phyloP scores from a whole-genome alignment of 257 asterid genomes.

The Fraxinus anomala region DNA sequence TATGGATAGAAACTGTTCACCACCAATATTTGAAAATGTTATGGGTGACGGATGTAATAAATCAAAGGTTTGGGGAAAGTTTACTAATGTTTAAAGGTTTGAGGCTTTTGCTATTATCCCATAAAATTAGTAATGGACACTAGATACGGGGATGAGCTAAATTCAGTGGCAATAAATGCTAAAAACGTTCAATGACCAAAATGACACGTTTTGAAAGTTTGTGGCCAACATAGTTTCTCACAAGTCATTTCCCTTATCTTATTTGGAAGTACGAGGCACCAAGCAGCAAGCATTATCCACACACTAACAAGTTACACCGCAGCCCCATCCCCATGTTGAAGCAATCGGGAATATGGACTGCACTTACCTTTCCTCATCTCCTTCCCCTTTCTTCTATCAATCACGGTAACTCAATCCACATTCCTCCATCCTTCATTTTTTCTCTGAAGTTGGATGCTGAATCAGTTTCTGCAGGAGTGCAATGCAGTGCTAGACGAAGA shows the following conservation, averaged over 20 bases:
- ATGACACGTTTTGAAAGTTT: neutral
- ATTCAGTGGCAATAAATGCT: too few relatives aligned
- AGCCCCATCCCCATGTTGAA: conserved; percentile 36
- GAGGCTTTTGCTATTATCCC: too few relatives aligned
- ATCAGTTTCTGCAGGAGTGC: neutral
- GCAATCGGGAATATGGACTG: conserved; percentile 31
- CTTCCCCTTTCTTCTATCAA: conserved; percentile 20
- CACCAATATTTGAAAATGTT: too few relatives aligned
- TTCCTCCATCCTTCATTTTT: neutral
- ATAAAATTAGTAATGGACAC: too few relatives aligned
- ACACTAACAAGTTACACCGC: neutral
- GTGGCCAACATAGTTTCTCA: neutral
- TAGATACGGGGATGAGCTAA: too few relatives aligned
- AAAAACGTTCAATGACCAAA: neutral
- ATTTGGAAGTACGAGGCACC: neutral
- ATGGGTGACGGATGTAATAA: too few relatives aligned
- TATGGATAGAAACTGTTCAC: too few relatives aligned
- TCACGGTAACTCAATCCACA: conserved; percentile 11
- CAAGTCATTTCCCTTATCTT: neutral
- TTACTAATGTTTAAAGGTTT: too few relatives aligned
- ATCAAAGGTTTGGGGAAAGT: too few relatives aligned
- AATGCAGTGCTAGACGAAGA: conserved; percentile 50
- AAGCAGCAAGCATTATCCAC: neutral
- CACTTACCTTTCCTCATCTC: conserved; percentile 33
- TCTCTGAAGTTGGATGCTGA: neutral